Evolutionary conservation across 306 rosid species (phyloP), one percentile per base, ranked within the genome.

Genomic region (Geum urbanum): DNA sequence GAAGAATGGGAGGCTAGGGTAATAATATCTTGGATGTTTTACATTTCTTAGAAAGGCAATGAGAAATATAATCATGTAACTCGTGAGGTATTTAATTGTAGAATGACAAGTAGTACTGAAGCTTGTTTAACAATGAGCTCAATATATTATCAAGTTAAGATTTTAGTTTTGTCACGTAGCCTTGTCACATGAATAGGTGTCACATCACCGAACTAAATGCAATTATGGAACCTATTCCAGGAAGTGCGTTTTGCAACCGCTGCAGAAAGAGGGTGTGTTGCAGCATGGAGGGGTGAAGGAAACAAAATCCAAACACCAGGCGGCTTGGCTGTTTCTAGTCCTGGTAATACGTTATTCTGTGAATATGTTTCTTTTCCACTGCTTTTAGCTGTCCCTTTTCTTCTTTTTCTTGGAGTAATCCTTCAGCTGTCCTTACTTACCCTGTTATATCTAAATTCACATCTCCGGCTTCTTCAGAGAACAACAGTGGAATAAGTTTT

Each of bases 1-100:
- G 83, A 82, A 9, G 90, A 88, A 67, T 66, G 46, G 72, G 89
- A 84, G 57, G 77, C 76, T 71, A 85, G 79, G 96, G 99, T 94
- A 86, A 72, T 59, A 27, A 62, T 66, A 19, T 44, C 50, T 67
- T 14, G 0, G 8, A 11, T 5, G 43, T 39, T 51, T 19, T 59
- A 10, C 16, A 56, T 72, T 69, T 50, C 15, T 56, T 5, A 35
- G 20, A 58, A 58, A 37, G 5, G 12, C n/a, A 24, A 35, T 58
- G 44, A 32, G 44, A 8, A 32, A 58, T 35, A 7, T 56, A 8
- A 13, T 58, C 10, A 27, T 58, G 63, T 12, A 58, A 32, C 63
- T 58, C 7, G 8, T 0, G 43, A 12, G 5, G 35, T 58, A 2
- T 58, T 27, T 27, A 58, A 27, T 39, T 47, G 44, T 44, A 35